Evolutionary conservation across 2,329 filamentous ascomycete genomes (phyloP), one percentile per base, ranked within the genome.

Genomic region (Aspergillus novofumigatus): DNA sequence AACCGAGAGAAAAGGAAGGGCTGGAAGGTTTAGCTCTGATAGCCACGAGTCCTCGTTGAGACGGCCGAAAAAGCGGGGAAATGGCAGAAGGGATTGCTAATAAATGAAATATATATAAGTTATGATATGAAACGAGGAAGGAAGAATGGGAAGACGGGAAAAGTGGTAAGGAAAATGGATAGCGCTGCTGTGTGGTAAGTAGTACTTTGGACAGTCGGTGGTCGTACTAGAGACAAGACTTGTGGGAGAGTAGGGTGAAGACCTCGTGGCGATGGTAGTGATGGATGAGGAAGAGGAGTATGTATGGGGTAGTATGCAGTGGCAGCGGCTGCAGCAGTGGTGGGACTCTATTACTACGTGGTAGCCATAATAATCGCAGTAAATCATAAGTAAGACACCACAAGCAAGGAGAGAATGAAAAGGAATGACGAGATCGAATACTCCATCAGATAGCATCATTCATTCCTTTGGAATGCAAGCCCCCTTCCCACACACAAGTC

Each of bases 401-500:
- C 32, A 53, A 38, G 41, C 21, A 44, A 48, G 51, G 48, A 23
- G 29, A 51, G 20, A 25, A 52, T 29, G 32, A 49, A 25, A 28
- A 28, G 17, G 49, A 52, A 35, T 14, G 53, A 51, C 45, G 47
- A 55, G 55, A 47, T 29, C 41, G 35, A 51, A 42, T 57, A 21
- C 49, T 29, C 23, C 17, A 29, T 11, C 49, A 38, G 32, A 38
- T 38, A 38, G 14, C 32, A 38, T 38, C 32, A 38, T 38, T 38
- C 14, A 17, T 38, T 38, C 14, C 32, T 7, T 38, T 38, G 32
- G 32, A 38, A 38, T 38, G 32, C 32, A 38, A 38, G 32, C 32
- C 14, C 32, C 32, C 32, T 38, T 38, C 32, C 32, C 32, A 35
- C 32, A 14, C 32, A 35, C 32, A 32, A 14, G 29, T 32, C 11